phyloP scores from a whole-genome alignment of 352 stramenopile genomes.

The Thraustochytrium sp. region DNA sequence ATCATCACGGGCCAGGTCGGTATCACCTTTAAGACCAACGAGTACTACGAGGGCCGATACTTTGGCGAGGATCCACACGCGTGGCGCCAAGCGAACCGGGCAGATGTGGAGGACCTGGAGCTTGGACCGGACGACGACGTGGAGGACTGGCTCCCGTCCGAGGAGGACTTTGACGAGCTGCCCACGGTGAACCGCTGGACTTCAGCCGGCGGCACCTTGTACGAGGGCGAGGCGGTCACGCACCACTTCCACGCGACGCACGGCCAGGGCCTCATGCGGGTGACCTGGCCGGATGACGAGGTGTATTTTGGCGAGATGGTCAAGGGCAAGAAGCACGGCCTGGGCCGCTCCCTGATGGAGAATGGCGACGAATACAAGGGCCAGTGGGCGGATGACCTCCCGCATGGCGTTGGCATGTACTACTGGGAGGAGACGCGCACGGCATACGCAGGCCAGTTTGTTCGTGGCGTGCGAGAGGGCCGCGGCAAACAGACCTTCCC shows the following conservation, averaged over 20 bases:
- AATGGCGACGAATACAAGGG: conserved; percentile 50
- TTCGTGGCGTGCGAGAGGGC: conserved; percentile 40
- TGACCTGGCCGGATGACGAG: conserved; percentile 35
- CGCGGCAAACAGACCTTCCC: conserved; percentile 46
- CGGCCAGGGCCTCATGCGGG: neutral
- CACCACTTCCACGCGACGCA: conserved; percentile 5
- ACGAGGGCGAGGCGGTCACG: conserved; percentile 13
- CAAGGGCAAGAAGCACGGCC: neutral
- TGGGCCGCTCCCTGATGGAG: neutral
- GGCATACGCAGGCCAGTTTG: conserved; percentile 45
- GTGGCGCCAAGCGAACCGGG: neutral
- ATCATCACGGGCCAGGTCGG: neutral
- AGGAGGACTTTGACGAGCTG: neutral
- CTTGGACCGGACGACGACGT: neutral
- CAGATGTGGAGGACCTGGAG: neutral
- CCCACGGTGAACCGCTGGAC: neutral
- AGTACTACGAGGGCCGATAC: conserved; percentile 9
- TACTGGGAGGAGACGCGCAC: conserved; percentile 41
- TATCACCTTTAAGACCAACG: conserved; percentile 7
- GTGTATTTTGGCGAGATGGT: conserved; percentile 28
- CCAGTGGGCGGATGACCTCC: conserved; percentile 39
- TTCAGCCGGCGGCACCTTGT: neutral
- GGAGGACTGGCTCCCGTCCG: neutral
- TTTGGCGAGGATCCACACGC: neutral
- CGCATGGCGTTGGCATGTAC: conserved; percentile 45